Base-by-base conservation (phyloP, 202 grass and related monocot species). In the Schoenoplectus triqueter region DNA sequence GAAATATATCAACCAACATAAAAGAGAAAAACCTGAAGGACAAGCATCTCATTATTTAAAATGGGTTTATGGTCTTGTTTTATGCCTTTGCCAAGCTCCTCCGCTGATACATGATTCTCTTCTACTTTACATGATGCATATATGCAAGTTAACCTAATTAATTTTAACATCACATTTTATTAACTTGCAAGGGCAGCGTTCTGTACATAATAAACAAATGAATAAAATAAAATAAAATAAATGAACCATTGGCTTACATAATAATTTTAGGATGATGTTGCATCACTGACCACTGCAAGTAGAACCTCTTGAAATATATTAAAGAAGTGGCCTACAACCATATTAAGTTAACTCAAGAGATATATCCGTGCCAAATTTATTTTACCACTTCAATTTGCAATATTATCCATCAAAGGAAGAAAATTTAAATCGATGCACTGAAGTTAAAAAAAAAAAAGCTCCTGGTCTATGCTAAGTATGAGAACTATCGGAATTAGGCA, bases 251-350 rank as follows among this genome's bases (percentile, higher is more conserved):
- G 42, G 57, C 91, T 95, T 94, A 98, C 96, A 98, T 98, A 46
- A 98, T 98, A 91, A 91, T 88, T 87, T 98, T 95, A 14, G 96
- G 96, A 18, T 98, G 96, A 90, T 98, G 96, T 69, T 95, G 90
- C 96, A 98, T 98, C 69, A 98, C 90, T 81, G 96, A 98, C 93
- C 91, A 95, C 15, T 91, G 89, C 71, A 98, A 73, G 88, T 94
- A 98, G 75, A 98, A 98, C 91, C 96, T 92, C 89, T 98, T 98
- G 86, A 98, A 98, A 87, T 95, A 95, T 74, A 91, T 92, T 87
- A 98, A 95, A 15, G 96, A 92, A 20, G 96, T 95, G 84, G 96
- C 93, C 96, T 95, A 89, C 69, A 88, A 79, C 47, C 22, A 86
- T 51, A 66, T 31, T 0, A 78, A 55, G 15, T 56, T 39, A 83